A percentile compares a stretch with the other conserved stretches of the same genome.
Evolutionary conservation across 306 rosid species (phyloP).

Genomic region (Ormosia emarginata): DNA sequence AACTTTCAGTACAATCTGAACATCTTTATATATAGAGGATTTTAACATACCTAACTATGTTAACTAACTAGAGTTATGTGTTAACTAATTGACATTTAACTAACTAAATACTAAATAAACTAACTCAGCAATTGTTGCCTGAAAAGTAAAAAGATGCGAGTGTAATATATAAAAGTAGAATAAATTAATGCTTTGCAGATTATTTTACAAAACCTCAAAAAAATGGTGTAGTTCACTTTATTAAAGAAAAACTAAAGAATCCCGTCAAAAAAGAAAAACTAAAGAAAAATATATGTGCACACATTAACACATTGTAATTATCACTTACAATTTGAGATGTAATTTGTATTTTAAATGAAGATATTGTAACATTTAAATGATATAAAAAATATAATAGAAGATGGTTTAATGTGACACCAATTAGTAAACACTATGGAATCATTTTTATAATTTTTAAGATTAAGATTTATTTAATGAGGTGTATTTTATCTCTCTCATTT

Average conservation of each 20-base stretch:
- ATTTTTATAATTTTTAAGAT: no score
- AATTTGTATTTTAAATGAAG: not conserved
- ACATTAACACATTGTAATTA: not conserved
- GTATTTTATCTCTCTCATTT: not conserved
- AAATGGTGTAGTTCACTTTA: no score
- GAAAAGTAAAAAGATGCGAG: not conserved
- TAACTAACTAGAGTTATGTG: no score
- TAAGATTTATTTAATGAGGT: not conserved
- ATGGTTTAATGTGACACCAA: not conserved
- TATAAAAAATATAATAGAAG: not conserved
- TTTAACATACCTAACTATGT: no score
- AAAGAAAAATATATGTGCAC: no score
- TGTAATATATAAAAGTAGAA: not conserved
- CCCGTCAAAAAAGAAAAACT: no score
- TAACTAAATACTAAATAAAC: no score
- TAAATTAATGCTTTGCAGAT: not conserved
- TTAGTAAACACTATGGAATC: not conserved
- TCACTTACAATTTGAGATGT: not conserved
- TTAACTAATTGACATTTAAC: no score
- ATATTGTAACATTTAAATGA: not conserved
- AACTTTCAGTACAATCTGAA: no score
- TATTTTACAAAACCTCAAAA: not conserved
- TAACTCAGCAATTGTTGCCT: not conserved
- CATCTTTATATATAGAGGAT: no score
- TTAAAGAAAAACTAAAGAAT: no score